Conservation (phyloP, 2,329 filamentous ascomycete genomes). For the Daldinia sp. region DNA sequence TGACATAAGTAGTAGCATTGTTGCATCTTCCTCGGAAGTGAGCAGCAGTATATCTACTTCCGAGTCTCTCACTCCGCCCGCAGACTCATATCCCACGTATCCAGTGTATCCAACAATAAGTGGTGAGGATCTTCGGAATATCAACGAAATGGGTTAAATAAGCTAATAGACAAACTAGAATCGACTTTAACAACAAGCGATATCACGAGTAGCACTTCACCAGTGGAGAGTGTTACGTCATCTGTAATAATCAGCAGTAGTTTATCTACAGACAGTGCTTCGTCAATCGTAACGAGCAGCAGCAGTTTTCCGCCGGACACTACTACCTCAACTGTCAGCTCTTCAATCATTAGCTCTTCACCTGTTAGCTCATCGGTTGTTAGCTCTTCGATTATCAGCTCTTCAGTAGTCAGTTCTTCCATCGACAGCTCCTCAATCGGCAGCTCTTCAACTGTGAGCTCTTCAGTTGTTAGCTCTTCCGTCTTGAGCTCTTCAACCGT, state of each 20-base stretch:
- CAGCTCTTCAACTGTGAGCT: no score
- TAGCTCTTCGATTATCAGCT: neutral
- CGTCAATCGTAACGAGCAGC: neutral
- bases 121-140: constrained; percentile 8
- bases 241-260: neutral
- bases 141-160: neutral
- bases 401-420: no score
- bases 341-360: neutral
- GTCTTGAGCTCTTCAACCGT: neutral
- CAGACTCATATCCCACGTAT: neutral
- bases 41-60: neutral
- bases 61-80: constrained; percentile 4
- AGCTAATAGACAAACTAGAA: constrained; percentile 12
- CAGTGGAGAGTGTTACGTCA: neutral
- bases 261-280: constrained; percentile 3
- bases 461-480: neutral
- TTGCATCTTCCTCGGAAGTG: neutral
- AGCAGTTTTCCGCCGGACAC: neutral
- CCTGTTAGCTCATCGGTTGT: neutral
- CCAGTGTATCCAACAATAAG: neutral
- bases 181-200: neutral
- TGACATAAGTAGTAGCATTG: neutral
- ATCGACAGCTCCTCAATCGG: no score
- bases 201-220: constrained; percentile 8
- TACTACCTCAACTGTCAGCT: neutral